A percentile compares a stretch with the other conserved stretches of the same genome.
phyloP scores from a whole-genome alignment of 306 rosid genomes.

The Dalbergia oliveri region DNA sequence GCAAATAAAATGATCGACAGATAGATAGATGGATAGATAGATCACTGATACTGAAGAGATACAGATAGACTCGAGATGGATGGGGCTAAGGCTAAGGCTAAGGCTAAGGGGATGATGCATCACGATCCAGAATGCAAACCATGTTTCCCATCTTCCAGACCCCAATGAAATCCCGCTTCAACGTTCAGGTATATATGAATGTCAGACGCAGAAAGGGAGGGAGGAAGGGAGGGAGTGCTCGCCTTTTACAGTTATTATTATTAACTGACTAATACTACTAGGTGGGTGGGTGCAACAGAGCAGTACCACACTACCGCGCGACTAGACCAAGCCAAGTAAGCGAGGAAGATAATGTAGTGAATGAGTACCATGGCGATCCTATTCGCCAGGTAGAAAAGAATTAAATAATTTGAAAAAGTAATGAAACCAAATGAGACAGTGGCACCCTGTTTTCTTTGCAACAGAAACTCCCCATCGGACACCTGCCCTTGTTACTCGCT shows the following conservation, averaged over 20 bases:
- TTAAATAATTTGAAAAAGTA: neutral
- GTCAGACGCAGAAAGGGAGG: neutral
- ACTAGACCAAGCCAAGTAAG: neutral
- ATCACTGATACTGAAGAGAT: neutral
- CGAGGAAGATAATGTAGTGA: neutral
- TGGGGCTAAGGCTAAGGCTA: neutral
- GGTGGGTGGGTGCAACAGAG: neutral
- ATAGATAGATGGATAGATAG: neutral
- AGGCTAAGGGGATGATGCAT: neutral
- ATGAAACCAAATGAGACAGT: neutral
- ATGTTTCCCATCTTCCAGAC: neutral
- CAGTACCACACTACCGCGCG: neutral
- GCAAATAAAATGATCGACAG: neutral
- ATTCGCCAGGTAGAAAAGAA: neutral
- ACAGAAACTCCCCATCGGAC: neutral
- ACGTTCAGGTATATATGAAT: too few species aligned
- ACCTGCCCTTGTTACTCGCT: neutral
- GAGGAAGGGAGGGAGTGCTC: neutral
- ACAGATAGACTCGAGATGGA: neutral
- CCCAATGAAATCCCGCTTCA: neutral
- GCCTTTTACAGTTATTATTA: neutral
- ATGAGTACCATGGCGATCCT: neutral
- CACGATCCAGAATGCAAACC: neutral
- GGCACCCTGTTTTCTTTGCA: neutral
- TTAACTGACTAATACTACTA: too few species aligned